Evolutionary conservation across 2,329 filamentous ascomycete species (phyloP), one percentile per base, ranked within the genome.

Genomic region (Penicillium sp.): DNA sequence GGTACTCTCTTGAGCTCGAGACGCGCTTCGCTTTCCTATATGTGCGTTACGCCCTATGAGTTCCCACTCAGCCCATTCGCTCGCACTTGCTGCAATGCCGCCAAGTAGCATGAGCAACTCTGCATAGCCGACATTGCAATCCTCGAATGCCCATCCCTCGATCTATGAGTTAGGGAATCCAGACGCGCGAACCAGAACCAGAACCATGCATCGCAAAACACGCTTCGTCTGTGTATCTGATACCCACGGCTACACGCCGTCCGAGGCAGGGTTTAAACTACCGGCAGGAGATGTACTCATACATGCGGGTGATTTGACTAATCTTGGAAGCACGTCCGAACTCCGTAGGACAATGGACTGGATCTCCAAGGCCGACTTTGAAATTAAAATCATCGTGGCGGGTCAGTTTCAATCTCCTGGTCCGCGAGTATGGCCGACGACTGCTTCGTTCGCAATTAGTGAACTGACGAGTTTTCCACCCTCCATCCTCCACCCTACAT

Each of bases 211-310:
- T 42, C 70, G 62, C 54, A 79, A 73, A 56, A 80, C 81, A 42
- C 78, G 82, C 55, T 77, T 86, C 40, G 80, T 85, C 26, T 84
- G 82, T 68, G 75, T 85, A 52, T 85, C 83, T 3, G 83, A 86
- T 66, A 86, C 83, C 16, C 81, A 85, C 64, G 80, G 78, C 53
- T 77, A 80, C 51, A 75, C 76, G 4, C 81, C 82, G 13, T 68
- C 68, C 11, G 71, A 78, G 56, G 77, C 73, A 43, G 73, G 70
- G n/a, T 80, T 76, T 61, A 81, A 77, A 55, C 71, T 85, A 11
- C 82, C 83, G 4, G 70, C 74, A 11, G 83, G 83, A 43, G 83
- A 85, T 65, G 75, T 86, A 13, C 71, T 86, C 34, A 82, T 85
- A 39, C 83, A 85, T 62, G 83, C 83, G 3, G 83, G 83, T 6